Evolutionary conservation across 139 green algal genomes (phyloP).

Genomic region (Yamagishiella unicocca): DNA sequence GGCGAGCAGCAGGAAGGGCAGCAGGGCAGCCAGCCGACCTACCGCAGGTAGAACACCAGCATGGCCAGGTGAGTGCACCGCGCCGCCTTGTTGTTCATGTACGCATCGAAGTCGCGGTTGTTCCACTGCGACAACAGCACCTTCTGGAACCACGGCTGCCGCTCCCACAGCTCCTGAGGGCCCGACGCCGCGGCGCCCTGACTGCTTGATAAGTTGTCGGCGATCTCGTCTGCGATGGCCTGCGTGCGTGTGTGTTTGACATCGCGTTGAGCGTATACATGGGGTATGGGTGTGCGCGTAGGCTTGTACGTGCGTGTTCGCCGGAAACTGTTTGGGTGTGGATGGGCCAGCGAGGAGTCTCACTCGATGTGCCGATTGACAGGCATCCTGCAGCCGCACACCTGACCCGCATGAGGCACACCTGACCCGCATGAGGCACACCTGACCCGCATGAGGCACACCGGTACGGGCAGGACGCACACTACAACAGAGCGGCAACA

Average conservation of each 20-base stretch:
- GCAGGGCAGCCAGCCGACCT: constrained; percentile 9
- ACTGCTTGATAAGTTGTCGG: not conserved
- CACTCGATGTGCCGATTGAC: not conserved
- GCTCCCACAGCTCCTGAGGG: constrained; percentile 26
- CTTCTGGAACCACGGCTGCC: constrained; percentile 3
- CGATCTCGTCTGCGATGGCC: not conserved
- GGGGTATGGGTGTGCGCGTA: not conserved
- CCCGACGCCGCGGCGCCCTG: not conserved
- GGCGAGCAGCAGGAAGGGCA: constrained; percentile 2
- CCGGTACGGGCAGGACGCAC: not conserved
- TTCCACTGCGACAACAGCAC: constrained; percentile 20
- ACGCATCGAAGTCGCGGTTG: not conserved
- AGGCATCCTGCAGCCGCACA: too few species aligned
- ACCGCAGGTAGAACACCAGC: constrained; percentile 40
- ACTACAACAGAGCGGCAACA: constrained; percentile 1
- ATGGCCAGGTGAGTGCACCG: constrained; percentile 16
- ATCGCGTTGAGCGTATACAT: not conserved
- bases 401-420: too few species aligned
- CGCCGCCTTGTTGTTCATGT: not conserved
- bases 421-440: too few species aligned
- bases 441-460: not conserved
- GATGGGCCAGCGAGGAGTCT: not conserved
- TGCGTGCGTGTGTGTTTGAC: not conserved
- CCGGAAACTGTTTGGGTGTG: too few species aligned
- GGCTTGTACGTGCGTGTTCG: not conserved